These are phyloP conservation scores for Citrus sinensis DNA, from an alignment of 345 rosid species.

Conservation along the genomic window DVS_A1.0 CM039163.1:42460001-42460500, in stretches of 20 bases:
- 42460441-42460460: background rate
- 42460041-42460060: background rate
- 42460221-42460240: conserved; percentile 66
- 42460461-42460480: background rate
- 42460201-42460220: conserved; percentile 63
- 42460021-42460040: background rate
- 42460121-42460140: background rate
- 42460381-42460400: background rate
- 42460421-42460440: background rate
- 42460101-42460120: too few relatives aligned
- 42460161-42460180: conserved; percentile 53
- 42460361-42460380: background rate
- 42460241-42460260: conserved; percentile 53
- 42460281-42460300: conserved; percentile 53
- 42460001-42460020: background rate
- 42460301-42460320: background rate
- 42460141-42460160: background rate
- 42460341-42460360: background rate
- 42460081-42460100: background rate
- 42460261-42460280: conserved; percentile 64
- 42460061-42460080: background rate
- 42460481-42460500: background rate
- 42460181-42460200: conserved; percentile 75
- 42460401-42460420: background rate
- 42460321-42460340: background rate